Conservation (phyloP, 2,329 filamentous ascomycete genomes). For the Capronia coronata region DNA sequence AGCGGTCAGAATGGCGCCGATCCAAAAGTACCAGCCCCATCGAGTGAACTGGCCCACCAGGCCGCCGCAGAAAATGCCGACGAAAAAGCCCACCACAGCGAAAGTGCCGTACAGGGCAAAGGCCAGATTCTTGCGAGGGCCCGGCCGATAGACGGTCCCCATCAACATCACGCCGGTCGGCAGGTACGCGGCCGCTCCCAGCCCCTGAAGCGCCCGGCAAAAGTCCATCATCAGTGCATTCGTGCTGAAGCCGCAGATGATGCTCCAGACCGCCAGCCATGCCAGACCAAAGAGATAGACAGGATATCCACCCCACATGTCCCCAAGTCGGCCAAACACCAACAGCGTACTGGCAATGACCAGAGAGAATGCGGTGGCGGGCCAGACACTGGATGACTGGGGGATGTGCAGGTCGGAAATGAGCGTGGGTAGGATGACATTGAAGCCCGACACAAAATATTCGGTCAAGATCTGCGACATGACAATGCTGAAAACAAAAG, state of each 20-base stretch:
- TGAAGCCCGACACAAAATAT: conserved; percentile 72
- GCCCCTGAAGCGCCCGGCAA: conserved; percentile 66
- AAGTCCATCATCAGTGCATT: conserved; percentile 65
- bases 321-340: conserved; percentile 50
- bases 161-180: conserved; percentile 62
- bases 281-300: conserved; percentile 57
- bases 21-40: conserved; percentile 65
- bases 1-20: conserved; percentile 51
- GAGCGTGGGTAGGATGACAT: conserved; percentile 60
- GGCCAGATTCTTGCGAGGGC: conserved; percentile 62
- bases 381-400: conserved; percentile 54
- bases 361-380: conserved; percentile 47
- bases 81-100: conserved; percentile 44
- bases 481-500: conserved; percentile 57
- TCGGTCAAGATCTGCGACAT: conserved; percentile 62
- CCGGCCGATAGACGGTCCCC: conserved; percentile 59
- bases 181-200: conserved; percentile 66
- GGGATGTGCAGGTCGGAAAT: conserved; percentile 58
- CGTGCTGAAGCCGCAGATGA: conserved; percentile 63
- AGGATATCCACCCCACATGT: conserved; percentile 59
- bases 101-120: conserved; percentile 54
- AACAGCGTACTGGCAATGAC: conserved; percentile 45
- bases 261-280: conserved; percentile 62
- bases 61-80: conserved; percentile 61
- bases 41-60: conserved; percentile 48